Conservation (phyloP, 441 rosid genomes). For the Gossypium lobatum region DNA sequence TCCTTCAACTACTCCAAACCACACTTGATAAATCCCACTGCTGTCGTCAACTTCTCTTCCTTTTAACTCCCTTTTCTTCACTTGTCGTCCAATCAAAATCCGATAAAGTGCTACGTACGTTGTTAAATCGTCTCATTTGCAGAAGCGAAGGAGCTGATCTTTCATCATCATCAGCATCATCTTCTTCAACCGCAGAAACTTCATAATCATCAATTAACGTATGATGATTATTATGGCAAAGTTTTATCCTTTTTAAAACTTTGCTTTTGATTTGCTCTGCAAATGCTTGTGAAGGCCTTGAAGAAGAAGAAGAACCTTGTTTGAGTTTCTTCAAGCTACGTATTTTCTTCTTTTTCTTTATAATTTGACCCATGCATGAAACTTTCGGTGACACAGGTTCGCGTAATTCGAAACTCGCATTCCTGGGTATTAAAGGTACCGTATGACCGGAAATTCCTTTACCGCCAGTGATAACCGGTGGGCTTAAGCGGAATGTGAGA, state of each 20-base stretch:
- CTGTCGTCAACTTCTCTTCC: neutral
- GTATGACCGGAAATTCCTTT: constrained; percentile 5
- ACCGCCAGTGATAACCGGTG: constrained; percentile 29
- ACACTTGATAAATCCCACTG: neutral
- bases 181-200: neutral
- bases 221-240: neutral
- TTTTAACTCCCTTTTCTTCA: neutral
- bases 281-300: neutral
- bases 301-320: neutral
- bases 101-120: constrained; percentile 23
- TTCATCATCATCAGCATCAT: neutral
- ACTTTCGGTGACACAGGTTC: constrained; percentile 46
- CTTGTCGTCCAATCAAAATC: constrained; percentile 26
- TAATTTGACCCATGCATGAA: constrained; percentile 44
- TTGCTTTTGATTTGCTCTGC: constrained; percentile 14
- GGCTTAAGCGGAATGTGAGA: constrained; percentile 26
- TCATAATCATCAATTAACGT: neutral
- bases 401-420: constrained; percentile 26
- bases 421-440: constrained; percentile 29
- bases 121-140: constrained; percentile 22
- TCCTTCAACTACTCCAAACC: neutral
- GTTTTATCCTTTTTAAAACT: constrained; percentile 6
- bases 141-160: constrained; percentile 16
- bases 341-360: constrained; percentile 16
- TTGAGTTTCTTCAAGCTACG: neutral